Conservation (phyloP, 2,329 filamentous ascomycete genomes). For the Pestalotiopsis fici region DNA sequence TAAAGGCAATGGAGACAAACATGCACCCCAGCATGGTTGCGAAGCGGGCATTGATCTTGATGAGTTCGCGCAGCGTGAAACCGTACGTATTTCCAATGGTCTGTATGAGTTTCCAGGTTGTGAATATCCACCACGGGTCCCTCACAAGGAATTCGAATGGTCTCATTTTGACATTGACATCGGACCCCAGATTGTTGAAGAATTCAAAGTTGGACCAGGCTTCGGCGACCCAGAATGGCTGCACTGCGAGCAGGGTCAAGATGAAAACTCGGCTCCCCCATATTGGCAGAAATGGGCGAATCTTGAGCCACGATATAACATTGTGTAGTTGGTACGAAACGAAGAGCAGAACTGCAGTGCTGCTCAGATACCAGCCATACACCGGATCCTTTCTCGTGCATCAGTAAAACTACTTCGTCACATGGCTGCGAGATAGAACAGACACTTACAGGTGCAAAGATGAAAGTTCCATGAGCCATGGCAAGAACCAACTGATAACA, state of each 20-base stretch:
- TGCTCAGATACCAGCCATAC: constrained; percentile 64
- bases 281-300: constrained; percentile 57
- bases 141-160: constrained; percentile 63
- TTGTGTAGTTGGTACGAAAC: constrained; percentile 67
- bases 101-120: constrained; percentile 59
- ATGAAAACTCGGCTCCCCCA: constrained; percentile 57
- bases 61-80: constrained; percentile 33
- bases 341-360: constrained; percentile 61
- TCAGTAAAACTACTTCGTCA: neutral
- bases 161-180: constrained; percentile 54
- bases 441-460: neutral
- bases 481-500: neutral
- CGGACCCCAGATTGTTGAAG: constrained; percentile 53
- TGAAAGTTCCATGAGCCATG: neutral
- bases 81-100: constrained; percentile 43
- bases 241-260: constrained; percentile 55
- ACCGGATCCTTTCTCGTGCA: constrained; percentile 40
- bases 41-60: constrained; percentile 64
- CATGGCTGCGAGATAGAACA: neutral
- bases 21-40: constrained; percentile 63
- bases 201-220: constrained; percentile 67
- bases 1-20: constrained; percentile 60
- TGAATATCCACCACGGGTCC: constrained; percentile 71
- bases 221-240: constrained; percentile 66
- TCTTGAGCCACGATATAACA: constrained; percentile 69